Conservation (phyloP, 2,329 filamentous ascomycete genomes). For the Colletotrichum truncatum region DNA sequence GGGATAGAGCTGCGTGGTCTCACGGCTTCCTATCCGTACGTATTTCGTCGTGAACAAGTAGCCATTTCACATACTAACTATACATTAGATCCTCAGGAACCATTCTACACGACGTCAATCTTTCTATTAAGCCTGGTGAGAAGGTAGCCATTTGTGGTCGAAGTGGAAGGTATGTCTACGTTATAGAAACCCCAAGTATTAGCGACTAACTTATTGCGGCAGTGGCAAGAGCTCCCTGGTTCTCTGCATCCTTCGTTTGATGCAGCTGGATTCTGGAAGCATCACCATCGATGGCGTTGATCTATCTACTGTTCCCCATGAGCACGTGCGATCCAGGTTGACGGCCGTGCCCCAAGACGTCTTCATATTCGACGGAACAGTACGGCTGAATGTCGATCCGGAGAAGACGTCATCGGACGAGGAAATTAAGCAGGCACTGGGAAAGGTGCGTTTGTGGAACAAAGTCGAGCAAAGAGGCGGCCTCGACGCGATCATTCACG, state of each 20-base stretch:
- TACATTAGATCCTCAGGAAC: background rate
- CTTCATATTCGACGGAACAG: conserved; percentile 54
- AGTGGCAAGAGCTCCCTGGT: conserved; percentile 58
- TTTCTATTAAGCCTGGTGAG: conserved; percentile 30
- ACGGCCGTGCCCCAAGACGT: conserved; percentile 59
- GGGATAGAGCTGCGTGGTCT: background rate
- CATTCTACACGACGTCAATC: conserved; percentile 1
- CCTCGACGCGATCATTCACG: conserved; percentile 41
- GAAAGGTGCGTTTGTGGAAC: conserved; percentile 54
- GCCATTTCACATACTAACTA: background rate
- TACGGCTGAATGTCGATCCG: conserved; percentile 59
- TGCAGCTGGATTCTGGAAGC: conserved; percentile 51
- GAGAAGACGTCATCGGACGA: conserved; percentile 44
- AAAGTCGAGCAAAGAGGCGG: conserved; percentile 47
- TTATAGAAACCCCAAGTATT: background rate
- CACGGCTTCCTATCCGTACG: conserved; percentile 8
- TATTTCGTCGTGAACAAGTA: background rate
- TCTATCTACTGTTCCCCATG: conserved; percentile 35
- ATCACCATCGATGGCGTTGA: conserved; percentile 56
- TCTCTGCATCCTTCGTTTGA: conserved; percentile 50
- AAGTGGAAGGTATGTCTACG: conserved; percentile 32
- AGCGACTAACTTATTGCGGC: background rate
- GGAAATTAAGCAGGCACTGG: conserved; percentile 51
- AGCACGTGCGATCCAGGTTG: conserved; percentile 40
- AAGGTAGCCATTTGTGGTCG: conserved; percentile 34